A percentile compares a stretch with the other conserved stretches of the same genome.
phyloP scores from a whole-genome alignment of 1,284 basidiomycete genomes.

The Kalmanozyma brasiliensis region DNA sequence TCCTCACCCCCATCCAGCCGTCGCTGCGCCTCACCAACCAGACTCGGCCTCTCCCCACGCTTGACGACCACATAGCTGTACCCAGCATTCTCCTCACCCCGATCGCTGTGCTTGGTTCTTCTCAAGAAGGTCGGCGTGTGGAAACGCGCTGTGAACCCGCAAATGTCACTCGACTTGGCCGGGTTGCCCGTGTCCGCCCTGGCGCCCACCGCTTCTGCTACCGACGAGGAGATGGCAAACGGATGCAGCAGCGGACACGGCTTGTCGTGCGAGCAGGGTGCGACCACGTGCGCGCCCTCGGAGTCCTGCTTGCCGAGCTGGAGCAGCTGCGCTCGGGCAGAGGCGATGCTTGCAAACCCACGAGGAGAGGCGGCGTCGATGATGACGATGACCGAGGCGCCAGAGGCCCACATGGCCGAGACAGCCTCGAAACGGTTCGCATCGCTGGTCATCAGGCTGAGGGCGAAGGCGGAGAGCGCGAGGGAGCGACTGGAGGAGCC shows the following conservation, averaged over 20 bases:
- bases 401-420: slow-evolving; percentile 88
- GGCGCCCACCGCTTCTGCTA: slow-evolving; percentile 13
- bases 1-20: not conserved
- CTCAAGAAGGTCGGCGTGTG: slow-evolving; percentile 86
- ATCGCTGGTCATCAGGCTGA: slow-evolving; percentile 78
- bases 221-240: slow-evolving; percentile 28
- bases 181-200: slow-evolving; percentile 28
- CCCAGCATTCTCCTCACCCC: slow-evolving; percentile 84
- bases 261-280: slow-evolving; percentile 89
- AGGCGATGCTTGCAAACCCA: slow-evolving; percentile 84
- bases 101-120: slow-evolving; percentile 83
- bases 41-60: slow-evolving; percentile 77
- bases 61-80: slow-evolving; percentile 92
- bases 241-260: slow-evolving; percentile 77
- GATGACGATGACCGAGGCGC: slow-evolving; percentile 75
- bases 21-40: slow-evolving; percentile 31
- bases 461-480: slow-evolving; percentile 84
- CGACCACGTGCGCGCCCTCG: slow-evolving; percentile 75
- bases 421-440: slow-evolving; percentile 77
- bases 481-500: slow-evolving; percentile 70
- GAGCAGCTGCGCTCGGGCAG: slow-evolving; percentile 83
- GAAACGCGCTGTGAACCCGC: slow-evolving; percentile 86
- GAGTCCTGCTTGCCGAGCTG: slow-evolving; percentile 71
- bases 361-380: slow-evolving; percentile 83
- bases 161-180: slow-evolving; percentile 71